Percentiles rank a stretch among this genome's conserved stretches.
These are phyloP conservation scores for Clitopilus passeckerianus DNA, from an alignment of 768 basidiomycete genomes.

Conservation along the genomic window DNA sequence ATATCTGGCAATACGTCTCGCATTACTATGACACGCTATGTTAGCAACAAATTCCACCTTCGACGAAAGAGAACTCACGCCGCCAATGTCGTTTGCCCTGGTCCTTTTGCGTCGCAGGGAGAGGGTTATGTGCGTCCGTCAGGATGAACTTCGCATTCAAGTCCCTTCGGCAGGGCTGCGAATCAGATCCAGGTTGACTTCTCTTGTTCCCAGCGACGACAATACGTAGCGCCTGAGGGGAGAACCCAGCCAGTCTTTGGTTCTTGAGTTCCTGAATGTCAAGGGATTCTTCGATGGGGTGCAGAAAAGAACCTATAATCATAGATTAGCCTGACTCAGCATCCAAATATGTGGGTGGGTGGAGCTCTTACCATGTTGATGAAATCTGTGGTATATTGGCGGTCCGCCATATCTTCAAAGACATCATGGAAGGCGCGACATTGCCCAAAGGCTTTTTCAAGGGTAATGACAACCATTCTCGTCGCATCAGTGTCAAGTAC, in stretches of 20 bases:
- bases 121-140: conserved; percentile 55
- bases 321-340: too few species aligned
- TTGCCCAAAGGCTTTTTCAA: conserved; percentile 63
- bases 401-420: conserved; percentile 35
- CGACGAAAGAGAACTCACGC: conserved; percentile 35
- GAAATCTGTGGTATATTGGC: conserved; percentile 47
- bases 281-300: conserved; percentile 48
- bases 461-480: conserved; percentile 62
- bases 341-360: too few species aligned
- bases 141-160: conserved; percentile 46
- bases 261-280: conserved; percentile 49
- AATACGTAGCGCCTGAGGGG: conserved; percentile 62
- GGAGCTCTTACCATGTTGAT: conserved; percentile 62
- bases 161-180: conserved; percentile 24
- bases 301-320: conserved; percentile 76
- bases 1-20: conserved; percentile 64
- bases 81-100: conserved; percentile 75
- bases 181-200: conserved; percentile 44
- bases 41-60: conserved; percentile 1
- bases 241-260: conserved; percentile 66
- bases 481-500: conserved; percentile 54
- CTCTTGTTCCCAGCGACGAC: conserved; percentile 42
- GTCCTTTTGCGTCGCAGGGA: conserved; percentile 61
- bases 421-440: conserved; percentile 85
- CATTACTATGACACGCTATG: conserved; percentile 51